Conservation (phyloP, 768 basidiomycete genomes). For the Xerocomellus dryophilus region DNA sequence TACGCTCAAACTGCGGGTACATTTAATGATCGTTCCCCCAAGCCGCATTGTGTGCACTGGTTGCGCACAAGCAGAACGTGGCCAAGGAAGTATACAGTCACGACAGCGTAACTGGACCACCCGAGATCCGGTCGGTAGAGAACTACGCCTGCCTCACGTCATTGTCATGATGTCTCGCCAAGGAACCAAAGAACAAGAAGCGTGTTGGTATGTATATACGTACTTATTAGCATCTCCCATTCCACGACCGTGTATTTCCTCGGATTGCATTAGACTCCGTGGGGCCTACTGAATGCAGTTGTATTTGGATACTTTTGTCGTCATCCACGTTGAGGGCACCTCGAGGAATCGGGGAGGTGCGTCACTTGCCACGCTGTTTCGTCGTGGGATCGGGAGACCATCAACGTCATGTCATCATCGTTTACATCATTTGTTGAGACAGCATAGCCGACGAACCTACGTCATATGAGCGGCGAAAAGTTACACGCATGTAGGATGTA, state of each 20-base stretch:
- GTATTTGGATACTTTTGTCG: not conserved
- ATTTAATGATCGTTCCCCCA: slow-evolving; percentile 3
- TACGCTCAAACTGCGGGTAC: not conserved
- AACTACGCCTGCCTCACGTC: slow-evolving; percentile 18
- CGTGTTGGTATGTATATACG: slow-evolving; percentile 12
- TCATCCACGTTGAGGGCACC: not conserved
- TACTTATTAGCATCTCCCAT: not conserved
- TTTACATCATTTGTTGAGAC: slow-evolving; percentile 7
- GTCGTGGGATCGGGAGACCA: not conserved
- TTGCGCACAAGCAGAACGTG: slow-evolving; percentile 27
- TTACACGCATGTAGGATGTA: slow-evolving; percentile 12
- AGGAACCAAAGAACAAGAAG: not conserved
- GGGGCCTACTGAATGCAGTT: not conserved
- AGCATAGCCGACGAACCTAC: not conserved
- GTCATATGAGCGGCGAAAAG: not conserved
- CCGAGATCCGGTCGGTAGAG: slow-evolving; percentile 15
- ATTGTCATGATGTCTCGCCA: slow-evolving; percentile 14
- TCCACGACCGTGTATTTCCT: slow-evolving; percentile 6
- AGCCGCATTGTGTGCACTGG: slow-evolving; percentile 86
- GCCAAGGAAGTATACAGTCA: slow-evolving; percentile 10
- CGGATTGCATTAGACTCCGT: slow-evolving; percentile 4
- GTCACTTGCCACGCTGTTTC: slow-evolving; percentile 10
- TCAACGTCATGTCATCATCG: not conserved
- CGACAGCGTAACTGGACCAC: slow-evolving; percentile 1
- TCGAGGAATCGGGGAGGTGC: not conserved